These are phyloP conservation scores for Irpex sp. DNA, from an alignment of 1,284 basidiomycete genomes.

Conservation along the genomic window DNA sequence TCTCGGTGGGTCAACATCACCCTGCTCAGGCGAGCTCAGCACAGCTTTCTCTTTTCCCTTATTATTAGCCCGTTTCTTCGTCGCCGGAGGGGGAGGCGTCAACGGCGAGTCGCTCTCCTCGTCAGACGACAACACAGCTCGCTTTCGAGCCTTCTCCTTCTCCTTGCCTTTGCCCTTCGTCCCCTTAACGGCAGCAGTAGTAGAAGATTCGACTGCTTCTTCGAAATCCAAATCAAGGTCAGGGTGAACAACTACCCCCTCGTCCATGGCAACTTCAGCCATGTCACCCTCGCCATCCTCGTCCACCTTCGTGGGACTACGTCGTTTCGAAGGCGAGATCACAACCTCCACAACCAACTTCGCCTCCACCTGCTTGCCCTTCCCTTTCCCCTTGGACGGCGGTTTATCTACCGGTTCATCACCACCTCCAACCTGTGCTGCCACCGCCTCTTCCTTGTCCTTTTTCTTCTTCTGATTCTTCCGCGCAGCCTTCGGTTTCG, in stretches of 20 bases:
- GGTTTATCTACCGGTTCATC: slow-evolving; percentile 7
- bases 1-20: neutral
- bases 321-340: neutral
- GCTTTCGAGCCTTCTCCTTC: slow-evolving; percentile 17
- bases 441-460: no score
- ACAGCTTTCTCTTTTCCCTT: neutral
- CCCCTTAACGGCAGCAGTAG: neutral
- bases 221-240: neutral
- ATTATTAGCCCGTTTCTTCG: neutral
- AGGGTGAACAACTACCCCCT: neutral
- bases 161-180: slow-evolving; percentile 9
- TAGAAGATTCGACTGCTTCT: neutral
- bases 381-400: slow-evolving; percentile 12
- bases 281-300: slow-evolving; percentile 8
- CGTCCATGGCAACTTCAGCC: neutral
- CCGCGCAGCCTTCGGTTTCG: slow-evolving; percentile 17
- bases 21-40: neutral
- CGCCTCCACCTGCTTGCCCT: slow-evolving; percentile 2
- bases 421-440: slow-evolving; percentile 5
- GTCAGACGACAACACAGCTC: slow-evolving; percentile 22
- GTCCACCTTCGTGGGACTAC: neutral
- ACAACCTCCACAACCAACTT: slow-evolving; percentile 2
- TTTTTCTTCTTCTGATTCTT: slow-evolving; percentile 16
- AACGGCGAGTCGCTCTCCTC: slow-evolving; percentile 15
- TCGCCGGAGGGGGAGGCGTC: neutral